phyloP scores from a whole-genome alignment of 352 stramenopile species.

The Phytophthora cactorum region DNA sequence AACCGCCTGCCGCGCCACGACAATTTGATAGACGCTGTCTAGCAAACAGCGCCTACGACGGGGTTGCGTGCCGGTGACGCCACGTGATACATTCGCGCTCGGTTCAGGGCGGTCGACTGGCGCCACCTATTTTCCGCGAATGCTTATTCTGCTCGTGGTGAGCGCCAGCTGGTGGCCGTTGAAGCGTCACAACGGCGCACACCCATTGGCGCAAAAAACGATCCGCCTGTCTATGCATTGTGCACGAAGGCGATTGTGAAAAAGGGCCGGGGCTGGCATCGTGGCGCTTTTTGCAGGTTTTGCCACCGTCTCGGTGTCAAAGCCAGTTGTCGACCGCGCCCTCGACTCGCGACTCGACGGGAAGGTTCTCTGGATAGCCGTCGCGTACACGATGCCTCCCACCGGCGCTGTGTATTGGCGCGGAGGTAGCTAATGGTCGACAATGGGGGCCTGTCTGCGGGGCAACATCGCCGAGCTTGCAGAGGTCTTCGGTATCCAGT shows the following conservation, averaged over 20 bases:
- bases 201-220: conserved; percentile 9
- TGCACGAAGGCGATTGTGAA: conserved; percentile 13
- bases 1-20: not conserved
- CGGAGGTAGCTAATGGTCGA: conserved; percentile 20
- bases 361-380: conserved; percentile 21
- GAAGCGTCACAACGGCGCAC: conserved; percentile 18
- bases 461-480: conserved; percentile 4
- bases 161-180: conserved; percentile 23
- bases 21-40: not conserved
- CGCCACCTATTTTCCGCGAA: conserved; percentile 12
- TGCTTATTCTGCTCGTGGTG: conserved; percentile 32
- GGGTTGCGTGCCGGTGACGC: conserved; percentile 22
- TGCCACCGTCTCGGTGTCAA: conserved; percentile 14
- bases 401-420: conserved; percentile 2
- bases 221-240: conserved; percentile 22
- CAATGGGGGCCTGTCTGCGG: conserved; percentile 4
- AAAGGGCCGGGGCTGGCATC: not conserved
- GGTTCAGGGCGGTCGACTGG: conserved; percentile 12
- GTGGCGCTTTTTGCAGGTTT: not conserved
- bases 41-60: not conserved
- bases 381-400: conserved; percentile 1
- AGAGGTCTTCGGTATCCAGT: conserved; percentile 4
- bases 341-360: conserved; percentile 24
- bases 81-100: conserved; percentile 23
- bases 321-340: conserved; percentile 12